Conservation (phyloP, 306 rosid genomes). For the Vicia faba region DNA sequence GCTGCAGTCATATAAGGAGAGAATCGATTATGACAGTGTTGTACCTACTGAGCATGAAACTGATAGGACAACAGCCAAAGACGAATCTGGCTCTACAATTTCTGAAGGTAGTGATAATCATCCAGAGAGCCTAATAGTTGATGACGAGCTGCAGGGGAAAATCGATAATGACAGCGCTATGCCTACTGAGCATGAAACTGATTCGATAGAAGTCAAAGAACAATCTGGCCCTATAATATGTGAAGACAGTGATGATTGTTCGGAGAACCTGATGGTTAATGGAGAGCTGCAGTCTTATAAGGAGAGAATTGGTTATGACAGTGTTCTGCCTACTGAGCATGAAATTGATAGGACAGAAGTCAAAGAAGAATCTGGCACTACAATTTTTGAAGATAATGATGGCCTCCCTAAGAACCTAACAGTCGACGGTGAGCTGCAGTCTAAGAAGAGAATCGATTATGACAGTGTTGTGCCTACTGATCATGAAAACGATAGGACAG, state of each 20-base stretch:
- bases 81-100: constrained; percentile 47
- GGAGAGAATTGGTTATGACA: constrained; percentile 33
- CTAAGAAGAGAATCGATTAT: constrained; percentile 33
- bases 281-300: constrained; percentile 45
- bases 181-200: constrained; percentile 48
- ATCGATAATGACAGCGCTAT: constrained; percentile 34
- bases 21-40: constrained; percentile 33
- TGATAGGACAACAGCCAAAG: constrained; percentile 41
- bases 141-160: constrained; percentile 44
- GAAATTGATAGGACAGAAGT: constrained; percentile 41
- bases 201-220: constrained; percentile 40
- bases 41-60: constrained; percentile 49
- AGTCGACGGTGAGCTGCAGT: constrained; percentile 46
- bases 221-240: constrained; percentile 45
- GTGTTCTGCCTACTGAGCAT: constrained; percentile 45
- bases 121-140: constrained; percentile 43
- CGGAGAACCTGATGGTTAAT: constrained; percentile 44
- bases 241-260: constrained; percentile 47
- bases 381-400: constrained; percentile 46
- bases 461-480: constrained; percentile 46
- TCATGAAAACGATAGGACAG: constrained; percentile 43
- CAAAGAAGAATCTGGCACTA: constrained; percentile 48
- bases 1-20: constrained; percentile 41
- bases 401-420: constrained; percentile 42
- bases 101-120: constrained; percentile 53